A percentile compares a stretch with the other conserved stretches of the same genome.
These are phyloP conservation scores for Nitzschia palea DNA, from an alignment of 108 stramenopile genomes.

Conservation along the genomic window DNA sequence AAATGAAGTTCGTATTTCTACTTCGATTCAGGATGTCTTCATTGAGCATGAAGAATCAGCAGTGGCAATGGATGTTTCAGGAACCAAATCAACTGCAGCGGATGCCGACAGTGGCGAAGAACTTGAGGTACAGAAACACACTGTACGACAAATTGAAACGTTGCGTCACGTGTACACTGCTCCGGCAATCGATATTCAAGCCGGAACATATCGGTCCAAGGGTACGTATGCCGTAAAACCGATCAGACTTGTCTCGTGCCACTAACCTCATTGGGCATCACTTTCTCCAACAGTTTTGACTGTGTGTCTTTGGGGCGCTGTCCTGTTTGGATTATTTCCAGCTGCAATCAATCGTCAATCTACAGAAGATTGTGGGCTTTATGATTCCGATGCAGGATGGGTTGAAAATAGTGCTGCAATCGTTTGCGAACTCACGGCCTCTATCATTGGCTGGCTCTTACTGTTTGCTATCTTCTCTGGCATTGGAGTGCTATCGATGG, in stretches of 20 bases:
- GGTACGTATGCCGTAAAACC: not conserved
- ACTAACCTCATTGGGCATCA: not conserved
- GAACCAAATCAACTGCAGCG: too few relatives aligned
- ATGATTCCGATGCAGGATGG: not conserved
- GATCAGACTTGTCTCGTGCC: too few relatives aligned
- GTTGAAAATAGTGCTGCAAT: not conserved
- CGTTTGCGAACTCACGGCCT: not conserved
- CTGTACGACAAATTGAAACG: not conserved
- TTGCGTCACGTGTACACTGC: constrained; percentile 15
- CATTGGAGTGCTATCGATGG: not conserved
- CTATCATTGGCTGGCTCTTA: not conserved
- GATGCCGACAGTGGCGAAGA: not conserved
- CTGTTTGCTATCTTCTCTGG: not conserved
- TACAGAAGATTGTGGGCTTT: not conserved
- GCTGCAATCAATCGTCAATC: not conserved
- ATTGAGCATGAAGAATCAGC: not conserved
- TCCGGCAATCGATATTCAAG: constrained; percentile 29
- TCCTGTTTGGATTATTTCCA: not conserved
- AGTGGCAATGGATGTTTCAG: not conserved
- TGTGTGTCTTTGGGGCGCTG: not conserved
- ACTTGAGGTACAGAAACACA: not conserved
- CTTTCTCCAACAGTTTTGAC: not conserved
- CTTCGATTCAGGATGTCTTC: constrained; percentile 34
- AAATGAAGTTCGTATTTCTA: constrained; percentile 34
- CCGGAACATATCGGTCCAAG: constrained; percentile 34